phyloP scores from a whole-genome alignment of 345 rosid genomes.

The thale cress (Arabidopsis thaliana) region DNA sequence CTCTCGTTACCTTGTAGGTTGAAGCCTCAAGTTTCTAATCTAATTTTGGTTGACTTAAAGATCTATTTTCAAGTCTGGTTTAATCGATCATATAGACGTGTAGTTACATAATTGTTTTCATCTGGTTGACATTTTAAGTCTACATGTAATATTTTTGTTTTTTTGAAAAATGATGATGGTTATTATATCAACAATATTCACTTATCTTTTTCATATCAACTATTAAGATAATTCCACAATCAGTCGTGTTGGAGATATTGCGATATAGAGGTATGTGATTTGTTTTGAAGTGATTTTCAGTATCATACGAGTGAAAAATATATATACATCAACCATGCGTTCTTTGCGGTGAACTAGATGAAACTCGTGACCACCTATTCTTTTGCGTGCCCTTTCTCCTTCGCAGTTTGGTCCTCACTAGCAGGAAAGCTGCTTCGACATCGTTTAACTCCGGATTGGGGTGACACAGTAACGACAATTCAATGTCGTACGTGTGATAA shows the following conservation, averaged over 20 bases:
- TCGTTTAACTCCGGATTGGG: too few species aligned
- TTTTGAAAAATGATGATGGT: background rate
- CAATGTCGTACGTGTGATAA: too few species aligned
- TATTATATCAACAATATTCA: background rate
- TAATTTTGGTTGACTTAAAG: background rate
- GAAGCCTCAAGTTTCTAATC: background rate
- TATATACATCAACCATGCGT: too few species aligned
- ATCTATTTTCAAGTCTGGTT: background rate
- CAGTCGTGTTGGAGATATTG: background rate
- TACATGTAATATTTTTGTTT: too few species aligned
- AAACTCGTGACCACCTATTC: too few species aligned
- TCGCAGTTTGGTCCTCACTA: too few species aligned
- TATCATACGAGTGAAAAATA: background rate
- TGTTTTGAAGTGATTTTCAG: background rate
- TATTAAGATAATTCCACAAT: background rate
- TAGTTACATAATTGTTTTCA: background rate
- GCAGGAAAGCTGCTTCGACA: too few species aligned
- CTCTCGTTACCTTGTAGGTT: background rate
- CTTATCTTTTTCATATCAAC: background rate
- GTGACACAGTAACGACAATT: too few species aligned
- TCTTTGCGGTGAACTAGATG: too few species aligned
- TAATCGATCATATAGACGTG: background rate
- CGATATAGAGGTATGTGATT: background rate
- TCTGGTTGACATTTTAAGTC: background rate
- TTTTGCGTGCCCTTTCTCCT: too few species aligned